Percentiles rank a stretch among this genome's conserved stretches.
Conservation (phyloP, 768 basidiomycete genomes). For the Boletus fagicola region DNA sequence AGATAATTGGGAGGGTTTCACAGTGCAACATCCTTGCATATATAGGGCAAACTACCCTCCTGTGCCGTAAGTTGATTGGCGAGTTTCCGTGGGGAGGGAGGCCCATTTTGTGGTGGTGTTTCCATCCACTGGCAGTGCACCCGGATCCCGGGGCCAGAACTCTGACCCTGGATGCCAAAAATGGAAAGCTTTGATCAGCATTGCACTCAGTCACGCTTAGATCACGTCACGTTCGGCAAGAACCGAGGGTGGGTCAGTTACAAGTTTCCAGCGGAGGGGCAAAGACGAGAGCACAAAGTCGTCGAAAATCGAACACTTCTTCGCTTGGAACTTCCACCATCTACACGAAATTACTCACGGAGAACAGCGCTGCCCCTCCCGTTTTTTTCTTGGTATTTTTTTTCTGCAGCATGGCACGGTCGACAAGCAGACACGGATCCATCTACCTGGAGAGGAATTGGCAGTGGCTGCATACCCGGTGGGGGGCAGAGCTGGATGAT, state of each 20-base stretch:
- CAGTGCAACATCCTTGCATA: constrained; percentile 10
- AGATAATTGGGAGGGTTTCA: neutral
- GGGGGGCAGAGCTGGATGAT: constrained; percentile 1
- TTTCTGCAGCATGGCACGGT: constrained; percentile 2
- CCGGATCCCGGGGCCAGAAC: too few relatives aligned
- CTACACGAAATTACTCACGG: constrained; percentile 12
- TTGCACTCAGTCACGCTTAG: constrained; percentile 6
- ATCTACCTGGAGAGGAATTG: neutral
- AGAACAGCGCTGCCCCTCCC: neutral
- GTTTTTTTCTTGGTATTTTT: constrained; percentile 11
- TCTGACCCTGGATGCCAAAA: constrained; percentile 15
- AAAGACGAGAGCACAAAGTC: constrained; percentile 19
- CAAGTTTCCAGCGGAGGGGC: constrained; percentile 24
- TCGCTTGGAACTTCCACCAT: constrained; percentile 36
- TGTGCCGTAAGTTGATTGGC: constrained; percentile 25
- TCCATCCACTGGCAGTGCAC: too few relatives aligned
- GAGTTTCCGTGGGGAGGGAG: neutral
- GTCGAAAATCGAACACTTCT: constrained; percentile 31
- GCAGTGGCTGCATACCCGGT: neutral
- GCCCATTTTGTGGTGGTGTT: neutral
- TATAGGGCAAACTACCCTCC: constrained; percentile 8
- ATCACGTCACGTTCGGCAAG: constrained; percentile 29
- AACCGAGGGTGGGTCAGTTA: constrained; percentile 24
- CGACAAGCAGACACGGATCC: neutral
- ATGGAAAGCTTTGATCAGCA: constrained; percentile 22